Percentiles rank a stretch among this genome's conserved stretches.
These are phyloP conservation scores for Alternaria sp. DNA, from an alignment of 2,329 filamentous ascomycete genomes.

Conservation along the genomic window DNA sequence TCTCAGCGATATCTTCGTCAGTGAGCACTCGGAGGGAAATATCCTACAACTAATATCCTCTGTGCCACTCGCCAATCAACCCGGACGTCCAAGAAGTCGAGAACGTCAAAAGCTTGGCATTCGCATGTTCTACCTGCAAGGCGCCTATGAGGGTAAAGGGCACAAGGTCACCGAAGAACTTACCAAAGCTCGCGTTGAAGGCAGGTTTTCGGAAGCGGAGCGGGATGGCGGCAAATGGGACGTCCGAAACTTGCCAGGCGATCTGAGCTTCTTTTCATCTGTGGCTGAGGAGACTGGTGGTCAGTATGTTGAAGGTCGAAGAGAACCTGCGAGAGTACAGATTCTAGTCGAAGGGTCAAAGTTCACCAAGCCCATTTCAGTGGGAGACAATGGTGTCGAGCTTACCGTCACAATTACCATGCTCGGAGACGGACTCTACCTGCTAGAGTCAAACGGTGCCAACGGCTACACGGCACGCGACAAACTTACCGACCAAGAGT, in stretches of 20 bases:
- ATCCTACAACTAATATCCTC: constrained; percentile 74
- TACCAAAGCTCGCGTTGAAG: constrained; percentile 85
- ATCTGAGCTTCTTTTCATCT: constrained; percentile 67
- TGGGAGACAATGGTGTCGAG: constrained; percentile 68
- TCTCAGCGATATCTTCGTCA: constrained; percentile 76
- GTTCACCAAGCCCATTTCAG: constrained; percentile 63
- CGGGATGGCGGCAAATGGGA: constrained; percentile 84
- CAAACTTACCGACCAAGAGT: constrained; percentile 75
- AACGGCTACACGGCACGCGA: constrained; percentile 78
- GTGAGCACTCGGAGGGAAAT: constrained; percentile 68
- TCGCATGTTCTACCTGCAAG: constrained; percentile 71
- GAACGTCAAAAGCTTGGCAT: constrained; percentile 43
- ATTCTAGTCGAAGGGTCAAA: constrained; percentile 77
- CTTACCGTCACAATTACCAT: constrained; percentile 71
- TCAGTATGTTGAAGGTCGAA: constrained; percentile 69
- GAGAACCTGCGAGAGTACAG: constrained; percentile 73
- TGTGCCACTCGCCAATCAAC: constrained; percentile 31
- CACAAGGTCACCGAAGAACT: constrained; percentile 84
- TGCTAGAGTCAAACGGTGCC: constrained; percentile 68
- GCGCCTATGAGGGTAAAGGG: constrained; percentile 80
- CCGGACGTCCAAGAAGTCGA: constrained; percentile 44
- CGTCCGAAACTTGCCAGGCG: constrained; percentile 71
- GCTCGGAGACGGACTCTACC: constrained; percentile 64
- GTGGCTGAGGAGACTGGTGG: constrained; percentile 76
- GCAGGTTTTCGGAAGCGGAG: constrained; percentile 82